These are phyloP conservation scores for Tuber melanosporum DNA, from an alignment of 495 filamentous ascomycete species.

Conservation along the genomic window DNA sequence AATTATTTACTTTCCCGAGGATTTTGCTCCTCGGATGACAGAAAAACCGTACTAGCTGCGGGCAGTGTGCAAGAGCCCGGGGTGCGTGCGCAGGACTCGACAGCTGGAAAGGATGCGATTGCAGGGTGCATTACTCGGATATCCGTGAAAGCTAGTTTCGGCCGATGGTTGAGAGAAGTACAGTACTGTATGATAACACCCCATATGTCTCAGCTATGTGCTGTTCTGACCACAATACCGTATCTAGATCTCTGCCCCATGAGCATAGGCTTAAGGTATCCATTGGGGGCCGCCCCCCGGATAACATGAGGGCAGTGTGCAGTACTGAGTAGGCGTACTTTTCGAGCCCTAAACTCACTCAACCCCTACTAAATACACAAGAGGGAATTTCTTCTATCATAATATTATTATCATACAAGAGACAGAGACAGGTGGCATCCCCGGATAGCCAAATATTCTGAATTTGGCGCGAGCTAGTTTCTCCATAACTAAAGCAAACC, in stretches of 20 bases:
- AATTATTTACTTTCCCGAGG: neutral
- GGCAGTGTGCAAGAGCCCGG: neutral
- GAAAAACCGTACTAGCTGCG: neutral
- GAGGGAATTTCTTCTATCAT: too few species aligned
- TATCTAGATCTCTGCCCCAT: neutral
- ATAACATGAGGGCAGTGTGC: neutral
- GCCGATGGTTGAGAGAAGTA: neutral
- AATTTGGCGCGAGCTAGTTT: too few species aligned
- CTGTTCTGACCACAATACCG: neutral
- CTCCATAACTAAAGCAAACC: too few species aligned
- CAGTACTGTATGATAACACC: neutral
- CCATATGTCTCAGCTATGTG: neutral
- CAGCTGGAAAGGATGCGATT: neutral
- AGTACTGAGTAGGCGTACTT: neutral
- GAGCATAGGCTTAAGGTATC: neutral
- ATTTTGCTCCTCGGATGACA: neutral
- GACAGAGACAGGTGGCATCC: too few species aligned
- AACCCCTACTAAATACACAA: too few species aligned
- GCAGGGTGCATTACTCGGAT: neutral
- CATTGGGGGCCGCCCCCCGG: neutral
- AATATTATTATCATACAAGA: too few species aligned
- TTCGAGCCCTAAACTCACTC: too few species aligned
- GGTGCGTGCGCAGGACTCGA: neutral
- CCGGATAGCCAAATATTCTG: too few species aligned
- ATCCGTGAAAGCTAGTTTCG: neutral